phyloP scores from a whole-genome alignment of 192 early-diverging fungal genomes.

The Rhizoclosmatium globosum region DNA sequence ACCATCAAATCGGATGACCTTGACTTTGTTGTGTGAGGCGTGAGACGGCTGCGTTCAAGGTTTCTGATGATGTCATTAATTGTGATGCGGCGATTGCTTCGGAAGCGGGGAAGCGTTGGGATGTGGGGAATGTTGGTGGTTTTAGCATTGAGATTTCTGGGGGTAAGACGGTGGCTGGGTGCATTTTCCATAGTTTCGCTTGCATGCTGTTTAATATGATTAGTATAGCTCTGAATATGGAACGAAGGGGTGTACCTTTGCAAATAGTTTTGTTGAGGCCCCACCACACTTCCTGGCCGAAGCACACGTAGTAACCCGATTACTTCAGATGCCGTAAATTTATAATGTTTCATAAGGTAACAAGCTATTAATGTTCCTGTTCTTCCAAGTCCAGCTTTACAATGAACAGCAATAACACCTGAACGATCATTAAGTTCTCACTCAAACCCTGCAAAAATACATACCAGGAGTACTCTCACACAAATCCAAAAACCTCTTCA shows the following conservation, averaged over 20 bases:
- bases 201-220: slow-evolving; percentile 48
- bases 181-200: slow-evolving; percentile 57
- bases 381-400: slow-evolving; percentile 69
- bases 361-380: slow-evolving; percentile 66
- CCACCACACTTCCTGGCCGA: slow-evolving; percentile 75
- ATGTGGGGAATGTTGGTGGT: slow-evolving; percentile 48
- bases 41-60: slow-evolving; percentile 7
- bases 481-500: slow-evolving; percentile 70
- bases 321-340: slow-evolving; percentile 70
- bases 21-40: not conserved
- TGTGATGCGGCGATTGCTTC: not conserved
- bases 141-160: slow-evolving; percentile 50
- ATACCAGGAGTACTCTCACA: slow-evolving; percentile 62
- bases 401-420: slow-evolving; percentile 68
- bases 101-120: slow-evolving; percentile 4
- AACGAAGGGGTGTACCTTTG: slow-evolving; percentile 45
- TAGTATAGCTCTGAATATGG: not conserved
- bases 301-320: slow-evolving; percentile 72
- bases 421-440: not conserved
- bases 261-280: slow-evolving; percentile 80
- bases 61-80: not conserved
- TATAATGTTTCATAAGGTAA: slow-evolving; percentile 76
- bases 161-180: slow-evolving; percentile 47
- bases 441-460: slow-evolving; percentile 25
- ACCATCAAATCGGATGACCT: slow-evolving; percentile 11